Base-by-base conservation (phyloP, 2,329 filamentous ascomycete species). In the Teratosphaeria viscida region DNA sequence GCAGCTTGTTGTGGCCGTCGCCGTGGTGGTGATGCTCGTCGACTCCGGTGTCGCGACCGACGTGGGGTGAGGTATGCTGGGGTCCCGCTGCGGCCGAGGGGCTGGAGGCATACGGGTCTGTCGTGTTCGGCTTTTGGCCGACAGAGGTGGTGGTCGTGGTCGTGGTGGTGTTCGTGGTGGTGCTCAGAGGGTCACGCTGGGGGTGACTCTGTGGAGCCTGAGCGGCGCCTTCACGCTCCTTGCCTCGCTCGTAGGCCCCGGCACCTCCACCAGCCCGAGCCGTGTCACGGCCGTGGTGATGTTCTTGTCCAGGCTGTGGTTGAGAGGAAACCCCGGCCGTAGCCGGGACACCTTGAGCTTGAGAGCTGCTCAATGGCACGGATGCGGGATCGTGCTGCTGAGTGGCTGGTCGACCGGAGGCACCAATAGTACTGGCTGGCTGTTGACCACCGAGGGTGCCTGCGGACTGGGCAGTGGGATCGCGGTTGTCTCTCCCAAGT, bases 1-100 rank as follows among this genome's bases (percentile, higher is more conserved):
- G 74, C 49, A 77, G 65, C 23, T 68, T 72, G 58, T 75, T 70
- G 43, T 70, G 70, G 16, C 68, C 68, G 34, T 72, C 67, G 60
- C 27, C 37, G n/a, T 68, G 64, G 16, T 53, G 6, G 70, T 39
- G 29, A 4, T 5, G 34, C 19, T 39, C 47, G 12, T 29, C 55
- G 23, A 12, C 69, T 37, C 73, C 74, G 65, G 76, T 64, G 55
- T 70, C 66, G 27, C 65, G 68, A n/a, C 65, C 66, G 32, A 64
- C 62, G 49, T 66, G 65, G 14, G 67, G 65, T 16, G 57, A 37
- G 14, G 19, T 35, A 8, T 58, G 56, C 47, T 57, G 39, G 14
- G 37, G 29, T 16, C 54, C 19, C 4, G 56, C 27, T 26, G 27
- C 26, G 7, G 14, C 26, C 16, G 35, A 27, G 29, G 35, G 14